These are phyloP conservation scores for Chlamydomonas sp. DNA, from an alignment of 139 green algal genomes.

Conservation along the genomic window DNA sequence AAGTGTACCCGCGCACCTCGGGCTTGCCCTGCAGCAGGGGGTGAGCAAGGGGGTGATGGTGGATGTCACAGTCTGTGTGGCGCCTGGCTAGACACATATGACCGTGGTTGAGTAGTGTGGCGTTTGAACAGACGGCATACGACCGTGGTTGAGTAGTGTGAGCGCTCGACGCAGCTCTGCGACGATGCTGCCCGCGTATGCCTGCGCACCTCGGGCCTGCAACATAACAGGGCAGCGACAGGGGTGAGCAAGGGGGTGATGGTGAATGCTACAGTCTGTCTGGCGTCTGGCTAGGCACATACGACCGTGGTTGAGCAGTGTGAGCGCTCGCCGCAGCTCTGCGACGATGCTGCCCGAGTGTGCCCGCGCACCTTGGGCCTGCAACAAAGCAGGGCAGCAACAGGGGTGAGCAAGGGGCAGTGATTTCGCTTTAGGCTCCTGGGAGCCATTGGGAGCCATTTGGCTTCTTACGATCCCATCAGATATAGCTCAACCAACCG, in stretches of 20 bases:
- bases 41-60: neutral
- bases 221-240: neutral
- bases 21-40: conserved; percentile 30
- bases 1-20: conserved; percentile 77
- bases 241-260: neutral
- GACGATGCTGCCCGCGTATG: conserved; percentile 44
- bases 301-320: too few species aligned
- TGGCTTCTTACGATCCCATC: too few species aligned
- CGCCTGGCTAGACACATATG: too few species aligned
- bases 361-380: conserved; percentile 71
- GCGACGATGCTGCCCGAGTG: conserved; percentile 33
- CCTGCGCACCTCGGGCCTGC: conserved; percentile 65
- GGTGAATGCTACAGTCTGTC: neutral
- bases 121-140: too few species aligned
- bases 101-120: conserved; percentile 23
- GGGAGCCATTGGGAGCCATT: too few species aligned
- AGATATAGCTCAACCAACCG: too few species aligned
- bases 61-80: neutral
- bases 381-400: neutral
- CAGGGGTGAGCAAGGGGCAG: neutral
- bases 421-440: too few species aligned
- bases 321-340: conserved; percentile 64
- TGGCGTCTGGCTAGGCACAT: too few species aligned
- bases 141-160: too few species aligned
- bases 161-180: conserved; percentile 57